These are phyloP conservation scores for Macrolepiota fuliginosa DNA, from an alignment of 768 basidiomycete genomes.

Conservation along the genomic window DNA sequence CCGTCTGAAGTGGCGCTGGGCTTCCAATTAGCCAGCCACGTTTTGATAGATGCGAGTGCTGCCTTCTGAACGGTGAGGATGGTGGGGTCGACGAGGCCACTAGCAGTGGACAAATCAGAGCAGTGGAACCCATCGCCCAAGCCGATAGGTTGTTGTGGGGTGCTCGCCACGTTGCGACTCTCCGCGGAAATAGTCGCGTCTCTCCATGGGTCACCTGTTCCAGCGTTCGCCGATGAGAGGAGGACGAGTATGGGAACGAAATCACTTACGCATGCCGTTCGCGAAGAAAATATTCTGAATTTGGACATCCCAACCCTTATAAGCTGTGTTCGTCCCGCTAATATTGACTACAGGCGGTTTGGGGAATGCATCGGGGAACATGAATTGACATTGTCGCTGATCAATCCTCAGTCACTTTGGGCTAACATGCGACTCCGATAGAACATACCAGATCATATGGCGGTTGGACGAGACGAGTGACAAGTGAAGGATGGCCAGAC, in stretches of 20 bases:
- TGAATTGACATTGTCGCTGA: conserved; percentile 67
- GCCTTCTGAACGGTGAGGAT: conserved; percentile 52
- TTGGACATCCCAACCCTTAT: conserved; percentile 62
- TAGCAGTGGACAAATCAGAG: conserved; percentile 49
- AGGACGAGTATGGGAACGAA: neutral
- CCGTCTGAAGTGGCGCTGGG: conserved; percentile 11
- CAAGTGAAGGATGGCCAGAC: conserved; percentile 36
- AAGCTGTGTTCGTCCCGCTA: conserved; percentile 41
- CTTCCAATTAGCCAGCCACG: conserved; percentile 53
- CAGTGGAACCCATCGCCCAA: conserved; percentile 66
- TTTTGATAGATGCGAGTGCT: conserved; percentile 49
- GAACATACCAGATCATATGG: conserved; percentile 49
- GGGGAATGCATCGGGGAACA: conserved; percentile 62
- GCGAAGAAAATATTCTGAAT: conserved; percentile 64
- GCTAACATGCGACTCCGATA: neutral
- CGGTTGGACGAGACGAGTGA: conserved; percentile 53
- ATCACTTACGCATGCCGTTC: conserved; percentile 58
- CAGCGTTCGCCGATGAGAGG: neutral
- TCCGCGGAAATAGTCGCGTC: conserved; percentile 66
- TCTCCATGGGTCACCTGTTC: conserved; percentile 69
- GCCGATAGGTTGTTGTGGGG: conserved; percentile 52
- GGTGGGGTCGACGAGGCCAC: conserved; percentile 46
- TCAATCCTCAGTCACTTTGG: neutral
- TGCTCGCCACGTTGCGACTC: conserved; percentile 42
- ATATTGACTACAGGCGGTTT: conserved; percentile 42